phyloP scores from a whole-genome alignment of 352 stramenopile species.

The Globisporangium sylvaticum region DNA sequence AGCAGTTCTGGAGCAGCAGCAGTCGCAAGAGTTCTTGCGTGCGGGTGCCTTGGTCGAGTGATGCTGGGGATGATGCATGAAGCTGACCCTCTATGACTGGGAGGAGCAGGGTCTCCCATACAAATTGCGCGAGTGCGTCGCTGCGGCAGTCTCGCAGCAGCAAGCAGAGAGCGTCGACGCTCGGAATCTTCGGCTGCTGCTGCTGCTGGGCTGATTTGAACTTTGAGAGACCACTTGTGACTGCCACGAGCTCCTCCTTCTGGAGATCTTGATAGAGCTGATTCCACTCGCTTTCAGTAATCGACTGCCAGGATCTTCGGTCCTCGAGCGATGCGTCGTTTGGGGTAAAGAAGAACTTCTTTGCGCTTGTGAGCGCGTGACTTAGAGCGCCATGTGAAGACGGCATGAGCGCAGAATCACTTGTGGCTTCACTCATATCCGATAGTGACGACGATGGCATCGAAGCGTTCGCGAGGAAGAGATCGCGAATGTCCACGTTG shows the following conservation, averaged over 20 bases:
- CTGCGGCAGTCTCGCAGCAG: slow-evolving; percentile 39
- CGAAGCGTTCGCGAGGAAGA: not conserved
- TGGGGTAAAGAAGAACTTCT: slow-evolving; percentile 26
- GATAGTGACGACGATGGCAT: not conserved
- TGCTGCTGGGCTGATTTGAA: not conserved
- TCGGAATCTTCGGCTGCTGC: slow-evolving; percentile 7
- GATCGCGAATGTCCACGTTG: slow-evolving; percentile 21
- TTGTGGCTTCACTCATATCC: not conserved
- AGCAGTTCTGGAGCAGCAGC: slow-evolving; percentile 25
- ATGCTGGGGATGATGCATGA: too few relatives aligned
- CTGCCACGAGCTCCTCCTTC: not conserved
- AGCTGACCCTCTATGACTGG: slow-evolving; percentile 24
- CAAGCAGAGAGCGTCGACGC: slow-evolving; percentile 23
- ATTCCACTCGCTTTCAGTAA: slow-evolving; percentile 46
- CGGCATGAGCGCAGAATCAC: not conserved
- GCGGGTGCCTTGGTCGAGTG: not conserved
- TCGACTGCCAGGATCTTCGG: slow-evolving; percentile 22
- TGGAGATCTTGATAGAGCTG: slow-evolving; percentile 25
- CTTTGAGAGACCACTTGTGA: not conserved
- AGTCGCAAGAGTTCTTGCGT: slow-evolving; percentile 19
- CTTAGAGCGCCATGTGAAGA: not conserved
- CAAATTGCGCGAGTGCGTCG: slow-evolving; percentile 37
- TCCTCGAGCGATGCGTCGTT: slow-evolving; percentile 21
- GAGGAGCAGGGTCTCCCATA: slow-evolving; percentile 50
- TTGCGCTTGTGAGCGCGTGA: slow-evolving; percentile 18